Conservation (phyloP, 345 rosid species). For the Fremontodendron californicum region DNA sequence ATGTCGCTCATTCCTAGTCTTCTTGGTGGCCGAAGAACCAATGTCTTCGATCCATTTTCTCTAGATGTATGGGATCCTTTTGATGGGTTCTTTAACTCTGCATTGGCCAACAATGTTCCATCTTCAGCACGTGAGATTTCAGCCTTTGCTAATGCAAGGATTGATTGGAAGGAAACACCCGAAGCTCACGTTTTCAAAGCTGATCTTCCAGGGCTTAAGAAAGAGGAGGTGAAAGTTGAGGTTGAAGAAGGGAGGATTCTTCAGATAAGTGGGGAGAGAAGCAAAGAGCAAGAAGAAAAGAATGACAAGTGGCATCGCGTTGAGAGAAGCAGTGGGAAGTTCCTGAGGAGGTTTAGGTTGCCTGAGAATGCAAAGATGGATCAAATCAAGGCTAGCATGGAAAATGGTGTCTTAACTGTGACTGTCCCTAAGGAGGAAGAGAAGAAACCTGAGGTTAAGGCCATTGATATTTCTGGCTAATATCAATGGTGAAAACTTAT, state of each 20-base stretch:
- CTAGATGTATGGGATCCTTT: slow-evolving; percentile 29
- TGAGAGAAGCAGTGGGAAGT: slow-evolving; percentile 37
- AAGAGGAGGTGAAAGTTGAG: slow-evolving; percentile 35
- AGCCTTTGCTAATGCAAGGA: slow-evolving; percentile 25
- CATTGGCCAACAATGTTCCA: background rate
- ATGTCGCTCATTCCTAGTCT: slow-evolving; percentile 23
- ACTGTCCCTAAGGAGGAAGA: slow-evolving; percentile 33
- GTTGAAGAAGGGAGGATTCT: slow-evolving; percentile 40
- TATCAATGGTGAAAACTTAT: background rate
- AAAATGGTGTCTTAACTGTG: slow-evolving; percentile 39
- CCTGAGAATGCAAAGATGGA: slow-evolving; percentile 36
- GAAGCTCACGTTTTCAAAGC: background rate
- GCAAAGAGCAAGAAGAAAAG: slow-evolving; percentile 37
- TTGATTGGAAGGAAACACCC: slow-evolving; percentile 33
- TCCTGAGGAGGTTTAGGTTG: slow-evolving; percentile 44
- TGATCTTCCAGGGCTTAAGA: background rate
- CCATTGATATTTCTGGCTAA: slow-evolving; percentile 48
- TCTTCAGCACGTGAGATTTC: slow-evolving; percentile 19
- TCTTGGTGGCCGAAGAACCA: slow-evolving; percentile 23
- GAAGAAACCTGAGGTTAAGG: slow-evolving; percentile 39
- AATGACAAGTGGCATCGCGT: slow-evolving; percentile 44
- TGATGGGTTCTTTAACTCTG: slow-evolving; percentile 15
- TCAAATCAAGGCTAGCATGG: slow-evolving; percentile 39
- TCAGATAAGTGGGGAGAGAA: slow-evolving; percentile 38
- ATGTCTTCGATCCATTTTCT: slow-evolving; percentile 27